Conservation (phyloP, 2,329 filamentous ascomycete genomes). For the Blumeria graminis region DNA sequence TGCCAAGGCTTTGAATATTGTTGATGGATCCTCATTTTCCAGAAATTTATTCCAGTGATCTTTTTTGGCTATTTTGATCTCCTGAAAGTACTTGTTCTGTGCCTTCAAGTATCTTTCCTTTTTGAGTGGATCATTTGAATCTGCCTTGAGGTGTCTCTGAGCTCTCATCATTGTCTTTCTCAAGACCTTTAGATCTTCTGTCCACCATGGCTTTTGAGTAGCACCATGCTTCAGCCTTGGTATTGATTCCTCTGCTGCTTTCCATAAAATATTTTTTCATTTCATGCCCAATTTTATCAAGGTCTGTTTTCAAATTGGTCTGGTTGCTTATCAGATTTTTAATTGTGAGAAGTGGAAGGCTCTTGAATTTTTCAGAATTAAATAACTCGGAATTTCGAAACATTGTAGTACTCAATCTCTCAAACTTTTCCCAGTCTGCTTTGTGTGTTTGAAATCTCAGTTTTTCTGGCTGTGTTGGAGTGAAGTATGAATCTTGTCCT, state of each 20-base stretch:
- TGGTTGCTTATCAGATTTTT: neutral
- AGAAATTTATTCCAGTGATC: too few species aligned
- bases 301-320: neutral
- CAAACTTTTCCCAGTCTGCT: neutral
- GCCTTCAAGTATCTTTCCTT: too few species aligned
- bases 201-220: too few species aligned
- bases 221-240: neutral
- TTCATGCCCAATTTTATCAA: neutral
- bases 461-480: neutral
- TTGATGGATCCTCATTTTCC: too few species aligned
- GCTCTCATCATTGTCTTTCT: too few species aligned
- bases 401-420: neutral
- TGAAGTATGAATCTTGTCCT: neutral
- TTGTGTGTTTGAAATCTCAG: neutral
- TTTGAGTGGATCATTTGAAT: too few species aligned
- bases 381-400: neutral
- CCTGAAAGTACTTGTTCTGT: too few species aligned
- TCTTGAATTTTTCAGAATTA: neutral
- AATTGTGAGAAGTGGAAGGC: neutral
- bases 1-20: too few species aligned
- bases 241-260: neutral
- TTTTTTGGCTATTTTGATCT: too few species aligned
- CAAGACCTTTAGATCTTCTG: too few species aligned
- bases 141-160: too few species aligned
- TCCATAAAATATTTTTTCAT: neutral